These are phyloP conservation scores for Nasturtium officinale DNA, from an alignment of 345 rosid species.

Conservation along the genomic window DNA sequence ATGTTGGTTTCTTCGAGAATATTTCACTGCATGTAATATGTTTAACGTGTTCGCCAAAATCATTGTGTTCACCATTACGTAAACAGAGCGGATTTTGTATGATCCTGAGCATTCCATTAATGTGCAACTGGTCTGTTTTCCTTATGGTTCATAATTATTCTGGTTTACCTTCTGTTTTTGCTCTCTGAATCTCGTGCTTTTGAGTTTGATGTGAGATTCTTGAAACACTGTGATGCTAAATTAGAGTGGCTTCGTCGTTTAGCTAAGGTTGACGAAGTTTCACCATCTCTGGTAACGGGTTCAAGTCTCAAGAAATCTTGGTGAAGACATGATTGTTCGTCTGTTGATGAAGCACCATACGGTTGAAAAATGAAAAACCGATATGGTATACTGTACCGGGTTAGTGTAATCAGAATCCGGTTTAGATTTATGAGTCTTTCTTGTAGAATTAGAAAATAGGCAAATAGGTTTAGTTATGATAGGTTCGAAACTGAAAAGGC, in stretches of 20 bases:
- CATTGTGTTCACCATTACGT: background rate
- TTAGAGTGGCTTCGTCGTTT: background rate
- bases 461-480: conserved; percentile 31
- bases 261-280: background rate
- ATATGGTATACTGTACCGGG: background rate
- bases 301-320: conserved; percentile 2
- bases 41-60: background rate
- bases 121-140: background rate
- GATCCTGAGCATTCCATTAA: background rate
- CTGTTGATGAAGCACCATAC: conserved; percentile 9
- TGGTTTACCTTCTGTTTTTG: background rate
- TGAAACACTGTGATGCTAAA: background rate
- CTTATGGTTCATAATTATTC: background rate
- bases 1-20: conserved; percentile 17
- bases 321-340: conserved; percentile 2
- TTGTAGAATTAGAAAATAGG: conserved; percentile 1
- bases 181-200: background rate
- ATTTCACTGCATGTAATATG: background rate
- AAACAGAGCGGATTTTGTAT: background rate
- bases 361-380: background rate
- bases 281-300: conserved; percentile 20
- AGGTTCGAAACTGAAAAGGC: conserved; percentile 38
- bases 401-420: conserved; percentile 19
- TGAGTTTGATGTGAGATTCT: conserved; percentile 1
- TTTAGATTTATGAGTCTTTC: conserved; percentile 5